Base-by-base conservation (phyloP, 192 early-diverging fungal genomes). In the Chytriomyces sp. region DNA sequence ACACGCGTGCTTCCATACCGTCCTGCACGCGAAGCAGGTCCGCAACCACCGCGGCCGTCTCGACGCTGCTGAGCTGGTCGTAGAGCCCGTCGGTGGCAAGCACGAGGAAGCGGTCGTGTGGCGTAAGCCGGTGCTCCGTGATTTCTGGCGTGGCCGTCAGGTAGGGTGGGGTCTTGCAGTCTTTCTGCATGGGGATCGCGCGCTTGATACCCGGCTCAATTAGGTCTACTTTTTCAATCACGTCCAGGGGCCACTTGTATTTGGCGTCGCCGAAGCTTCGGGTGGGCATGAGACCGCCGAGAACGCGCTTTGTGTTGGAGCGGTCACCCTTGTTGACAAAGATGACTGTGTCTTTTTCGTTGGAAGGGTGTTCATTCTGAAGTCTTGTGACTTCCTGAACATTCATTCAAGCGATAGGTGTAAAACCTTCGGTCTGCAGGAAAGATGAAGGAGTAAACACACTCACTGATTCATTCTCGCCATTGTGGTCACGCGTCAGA, bases 231-330 rank as follows among this genome's bases (percentile, higher is more conserved):
- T 68, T 68, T 7, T 56, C 39, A 36, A 19, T 81, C 26, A 81
- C 64, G 25, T 49, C 49, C 8, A 38, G 8, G 0, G 75, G 69
- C 81, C 81, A 85, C 58, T 85, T 85, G 70, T 81, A 85, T 12
- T 69, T 65, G 0, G 84, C 71, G 64, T 85, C 84, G 54, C 82
- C 85, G 74, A 86, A 84, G 2, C 80, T 76, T 12, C 85, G 55
- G 4, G 85, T 80, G 6, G 85, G 85, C 82, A 82, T 82, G 55
- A 86, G 52, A 7, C 81, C 78, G 17, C 85, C 85, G 2, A 86
- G 60, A 5, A 86, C 74, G 10, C 85, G 62, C 32, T 75, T 79
- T 4, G 76, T 68, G 7, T 36, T 56, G 63, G 33, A 38, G 19
- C 22, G 6, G 40, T 64, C 63, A 3, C 44, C 39, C 14, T 19